phyloP scores from a whole-genome alignment of 2,329 filamentous ascomycete genomes.

The Scedosporium dehoogii region DNA sequence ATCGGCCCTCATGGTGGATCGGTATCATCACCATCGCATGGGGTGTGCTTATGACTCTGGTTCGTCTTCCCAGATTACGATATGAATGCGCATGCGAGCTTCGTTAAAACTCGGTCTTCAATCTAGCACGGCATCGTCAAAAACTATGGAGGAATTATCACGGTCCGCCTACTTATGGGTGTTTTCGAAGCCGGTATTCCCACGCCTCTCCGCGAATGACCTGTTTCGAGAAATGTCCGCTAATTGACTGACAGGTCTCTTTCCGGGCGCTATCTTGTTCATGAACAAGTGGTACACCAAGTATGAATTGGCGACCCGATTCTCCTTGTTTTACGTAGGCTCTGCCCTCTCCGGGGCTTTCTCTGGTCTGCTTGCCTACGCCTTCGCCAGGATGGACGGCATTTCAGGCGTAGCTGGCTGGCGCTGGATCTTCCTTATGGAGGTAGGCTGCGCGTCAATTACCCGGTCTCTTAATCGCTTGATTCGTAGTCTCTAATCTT shows the following conservation, averaged over 20 bases:
- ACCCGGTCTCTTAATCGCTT: too few relatives aligned
- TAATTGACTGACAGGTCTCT: constrained; percentile 10
- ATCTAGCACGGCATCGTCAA: not conserved
- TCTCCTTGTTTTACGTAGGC: constrained; percentile 24
- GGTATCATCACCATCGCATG: not conserved
- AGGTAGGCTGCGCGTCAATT: constrained; percentile 7
- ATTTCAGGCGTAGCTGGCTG: not conserved
- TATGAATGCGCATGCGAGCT: too few relatives aligned
- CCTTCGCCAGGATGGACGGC: constrained; percentile 26
- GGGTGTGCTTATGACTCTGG: not conserved
- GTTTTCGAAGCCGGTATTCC: not conserved
- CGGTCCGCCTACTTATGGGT: not conserved
- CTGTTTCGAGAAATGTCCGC: too few relatives aligned
- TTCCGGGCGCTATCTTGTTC: constrained; percentile 20
- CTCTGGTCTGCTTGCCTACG: constrained; percentile 32
- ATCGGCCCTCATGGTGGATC: not conserved
- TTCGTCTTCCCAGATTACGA: not conserved
- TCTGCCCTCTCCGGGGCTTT: constrained; percentile 30
- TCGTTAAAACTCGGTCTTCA: too few relatives aligned
- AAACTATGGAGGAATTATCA: not conserved
- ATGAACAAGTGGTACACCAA: constrained; percentile 19
- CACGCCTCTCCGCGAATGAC: too few relatives aligned
- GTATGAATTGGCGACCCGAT: constrained; percentile 17
- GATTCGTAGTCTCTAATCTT: too few relatives aligned
- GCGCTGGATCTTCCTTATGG: not conserved